Percentiles rank a stretch among this genome's conserved stretches.
These are phyloP conservation scores for Lodderomyces margitis DNA, from an alignment of 1,139 yeast genomes.

Conservation along the genomic window DNA sequence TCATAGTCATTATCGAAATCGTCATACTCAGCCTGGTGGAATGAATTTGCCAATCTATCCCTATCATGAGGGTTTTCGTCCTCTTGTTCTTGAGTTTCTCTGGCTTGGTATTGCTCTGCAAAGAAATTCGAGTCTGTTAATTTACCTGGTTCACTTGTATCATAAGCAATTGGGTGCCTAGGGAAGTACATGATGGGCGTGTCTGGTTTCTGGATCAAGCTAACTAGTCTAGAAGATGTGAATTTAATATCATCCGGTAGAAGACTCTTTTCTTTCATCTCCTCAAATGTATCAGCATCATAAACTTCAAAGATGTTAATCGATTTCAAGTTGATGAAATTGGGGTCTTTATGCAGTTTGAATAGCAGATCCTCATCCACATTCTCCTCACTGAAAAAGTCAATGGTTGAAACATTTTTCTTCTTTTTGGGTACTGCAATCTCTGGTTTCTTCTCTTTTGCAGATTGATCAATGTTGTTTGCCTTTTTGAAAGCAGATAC, in stretches of 20 bases:
- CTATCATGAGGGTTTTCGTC: slow-evolving; percentile 26
- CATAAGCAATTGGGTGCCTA: slow-evolving; percentile 6
- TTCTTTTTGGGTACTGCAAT: slow-evolving; percentile 19
- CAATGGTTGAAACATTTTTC: slow-evolving; percentile 39
- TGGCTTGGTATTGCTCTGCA: slow-evolving; percentile 62
- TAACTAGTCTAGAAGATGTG: slow-evolving; percentile 65
- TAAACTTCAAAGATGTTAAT: slow-evolving; percentile 14
- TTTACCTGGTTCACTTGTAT: neutral
- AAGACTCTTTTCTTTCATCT: slow-evolving; percentile 39
- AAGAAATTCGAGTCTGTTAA: slow-evolving; percentile 68
- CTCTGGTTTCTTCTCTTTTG: slow-evolving; percentile 9
- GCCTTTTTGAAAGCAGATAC: slow-evolving; percentile 54
- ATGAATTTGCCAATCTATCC: slow-evolving; percentile 39
- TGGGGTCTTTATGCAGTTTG: slow-evolving; percentile 39
- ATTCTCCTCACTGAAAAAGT: slow-evolving; percentile 46
- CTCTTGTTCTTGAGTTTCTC: slow-evolving; percentile 25
- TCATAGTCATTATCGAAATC: slow-evolving; percentile 40
- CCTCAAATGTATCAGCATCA: slow-evolving; percentile 1
- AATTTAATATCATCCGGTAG: slow-evolving; percentile 77
- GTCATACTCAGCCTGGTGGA: slow-evolving; percentile 47
- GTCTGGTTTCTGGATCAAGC: slow-evolving; percentile 68
- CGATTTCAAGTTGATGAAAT: slow-evolving; percentile 25
- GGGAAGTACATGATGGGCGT: slow-evolving; percentile 35
- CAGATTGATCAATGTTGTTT: slow-evolving; percentile 17
- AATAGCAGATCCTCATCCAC: slow-evolving; percentile 49